These are phyloP conservation scores for Claviceps sp. DNA, from an alignment of 2,329 filamentous ascomycete species.

Conservation along the genomic window DNA sequence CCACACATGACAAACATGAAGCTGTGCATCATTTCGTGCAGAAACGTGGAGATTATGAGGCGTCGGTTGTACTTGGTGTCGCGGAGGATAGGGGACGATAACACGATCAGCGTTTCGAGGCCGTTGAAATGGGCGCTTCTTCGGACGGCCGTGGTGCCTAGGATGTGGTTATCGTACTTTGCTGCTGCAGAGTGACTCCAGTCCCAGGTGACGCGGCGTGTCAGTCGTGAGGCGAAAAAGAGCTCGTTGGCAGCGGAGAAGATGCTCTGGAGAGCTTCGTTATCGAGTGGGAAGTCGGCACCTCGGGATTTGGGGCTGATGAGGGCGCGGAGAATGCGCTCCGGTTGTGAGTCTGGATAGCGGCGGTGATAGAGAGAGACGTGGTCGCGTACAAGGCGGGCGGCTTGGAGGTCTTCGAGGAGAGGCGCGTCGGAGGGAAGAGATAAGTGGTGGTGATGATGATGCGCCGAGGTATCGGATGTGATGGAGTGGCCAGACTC, in stretches of 20 bases:
- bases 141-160: slow-evolving; percentile 49
- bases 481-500: slow-evolving; percentile 35
- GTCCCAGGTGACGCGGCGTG: slow-evolving; percentile 46
- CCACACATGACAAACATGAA: slow-evolving; percentile 52
- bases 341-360: slow-evolving; percentile 36
- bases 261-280: slow-evolving; percentile 42
- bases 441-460: slow-evolving; percentile 14
- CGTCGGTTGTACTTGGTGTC: slow-evolving; percentile 43
- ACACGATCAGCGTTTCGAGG: slow-evolving; percentile 48
- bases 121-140: slow-evolving; percentile 30
- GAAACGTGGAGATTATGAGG: slow-evolving; percentile 49
- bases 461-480: slow-evolving; percentile 20
- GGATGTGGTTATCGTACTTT: slow-evolving; percentile 40
- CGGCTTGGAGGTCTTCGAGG: slow-evolving; percentile 30
- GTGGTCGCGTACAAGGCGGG: slow-evolving; percentile 33
- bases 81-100: slow-evolving; percentile 45
- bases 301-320: slow-evolving; percentile 35
- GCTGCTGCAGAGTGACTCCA: slow-evolving; percentile 40
- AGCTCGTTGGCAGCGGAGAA: slow-evolving; percentile 48
- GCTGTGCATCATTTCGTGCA: slow-evolving; percentile 55
- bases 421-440: slow-evolving; percentile 12
- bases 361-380: slow-evolving; percentile 30
- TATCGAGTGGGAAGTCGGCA: slow-evolving; percentile 40
- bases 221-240: slow-evolving; percentile 45
- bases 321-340: slow-evolving; percentile 43